A percentile compares a stretch with the other conserved stretches of the same genome.
Conservation (phyloP, 805 yeast species). For the Starmerella potacharoeniae region DNA sequence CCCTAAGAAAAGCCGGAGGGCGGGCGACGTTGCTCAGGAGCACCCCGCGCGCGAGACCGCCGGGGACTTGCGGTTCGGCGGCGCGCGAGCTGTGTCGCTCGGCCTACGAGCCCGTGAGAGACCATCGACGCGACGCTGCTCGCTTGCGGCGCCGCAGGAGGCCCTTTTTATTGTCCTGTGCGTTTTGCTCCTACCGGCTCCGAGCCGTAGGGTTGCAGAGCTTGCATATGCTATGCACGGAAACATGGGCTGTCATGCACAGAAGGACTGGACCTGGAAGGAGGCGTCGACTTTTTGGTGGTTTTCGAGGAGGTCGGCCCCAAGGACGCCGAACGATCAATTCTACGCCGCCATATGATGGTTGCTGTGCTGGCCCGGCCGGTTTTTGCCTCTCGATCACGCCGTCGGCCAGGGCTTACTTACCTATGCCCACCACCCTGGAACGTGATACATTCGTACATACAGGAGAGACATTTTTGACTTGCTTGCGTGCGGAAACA, state of each 20-base stretch:
- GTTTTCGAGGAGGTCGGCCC: too few relatives aligned
- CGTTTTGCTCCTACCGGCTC: not conserved
- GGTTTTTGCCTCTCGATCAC: not conserved
- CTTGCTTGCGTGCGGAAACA: not conserved
- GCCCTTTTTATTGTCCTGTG: not conserved
- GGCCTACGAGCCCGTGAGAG: too few relatives aligned
- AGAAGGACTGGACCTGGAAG: not conserved
- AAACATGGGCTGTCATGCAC: not conserved
- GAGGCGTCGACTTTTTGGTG: not conserved
- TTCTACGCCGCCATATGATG: too few relatives aligned
- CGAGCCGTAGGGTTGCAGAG: not conserved
- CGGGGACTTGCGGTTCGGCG: too few relatives aligned
- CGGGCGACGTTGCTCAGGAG: not conserved
- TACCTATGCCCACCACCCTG: not conserved
- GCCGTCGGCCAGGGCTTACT: not conserved
- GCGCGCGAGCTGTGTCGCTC: too few relatives aligned
- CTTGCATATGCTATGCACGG: not conserved
- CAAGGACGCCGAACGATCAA: too few relatives aligned
- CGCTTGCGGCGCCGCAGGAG: too few relatives aligned
- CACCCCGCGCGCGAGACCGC: too few relatives aligned
- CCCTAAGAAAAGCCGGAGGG: not conserved
- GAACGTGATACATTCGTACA: not conserved
- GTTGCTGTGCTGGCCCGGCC: too few relatives aligned
- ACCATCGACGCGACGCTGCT: too few relatives aligned
- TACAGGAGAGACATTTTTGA: not conserved